A percentile compares a stretch with the other conserved stretches of the same genome.
These are phyloP conservation scores for Papilionanthe hybrid DNA, from an alignment of 116 monocot genomes.

Conservation along the genomic window DNA sequence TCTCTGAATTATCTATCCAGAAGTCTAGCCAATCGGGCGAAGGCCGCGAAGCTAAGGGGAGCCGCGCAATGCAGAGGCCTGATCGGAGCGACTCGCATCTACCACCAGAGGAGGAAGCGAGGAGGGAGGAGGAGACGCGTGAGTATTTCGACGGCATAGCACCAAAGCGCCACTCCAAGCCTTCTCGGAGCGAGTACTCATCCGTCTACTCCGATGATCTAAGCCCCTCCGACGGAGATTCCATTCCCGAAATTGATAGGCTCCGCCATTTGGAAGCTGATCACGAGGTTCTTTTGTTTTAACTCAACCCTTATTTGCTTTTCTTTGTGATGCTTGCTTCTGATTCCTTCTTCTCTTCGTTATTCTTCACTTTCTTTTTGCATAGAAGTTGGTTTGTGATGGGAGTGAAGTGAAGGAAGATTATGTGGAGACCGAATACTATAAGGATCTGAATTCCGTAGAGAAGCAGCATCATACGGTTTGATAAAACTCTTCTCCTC, in stretches of 20 bases:
- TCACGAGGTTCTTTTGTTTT: conserved; percentile 29
- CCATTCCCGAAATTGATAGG: conserved; percentile 70
- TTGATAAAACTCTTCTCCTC: background rate
- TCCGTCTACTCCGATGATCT: conserved; percentile 46
- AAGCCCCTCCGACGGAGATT: conserved; percentile 12
- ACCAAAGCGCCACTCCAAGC: conserved; percentile 87
- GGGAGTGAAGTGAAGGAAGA: conserved; percentile 54
- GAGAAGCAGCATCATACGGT: conserved; percentile 91
- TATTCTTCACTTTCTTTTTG: background rate
- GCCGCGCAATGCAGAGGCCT: conserved; percentile 37
- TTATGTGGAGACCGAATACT: conserved; percentile 87
- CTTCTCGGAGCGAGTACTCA: conserved; percentile 80
- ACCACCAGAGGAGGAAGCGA: conserved; percentile 65
- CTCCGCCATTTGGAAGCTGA: conserved; percentile 58
- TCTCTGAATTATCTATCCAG: too few species aligned
- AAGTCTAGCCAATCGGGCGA: too few species aligned
- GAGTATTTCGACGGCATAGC: conserved; percentile 59
- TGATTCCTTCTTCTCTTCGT: background rate
- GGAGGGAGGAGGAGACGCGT: conserved; percentile 50
- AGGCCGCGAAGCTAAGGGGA: too few species aligned
- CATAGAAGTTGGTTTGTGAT: conserved; percentile 60
- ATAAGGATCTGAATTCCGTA: conserved; percentile 65
- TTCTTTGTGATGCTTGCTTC: background rate
- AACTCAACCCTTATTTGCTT: background rate
- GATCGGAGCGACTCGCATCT: conserved; percentile 81